A percentile compares a stretch with the other conserved stretches of the same genome.
Conservation (phyloP, 164 flowering plant genomes). For the Umbellularia californica region DNA sequence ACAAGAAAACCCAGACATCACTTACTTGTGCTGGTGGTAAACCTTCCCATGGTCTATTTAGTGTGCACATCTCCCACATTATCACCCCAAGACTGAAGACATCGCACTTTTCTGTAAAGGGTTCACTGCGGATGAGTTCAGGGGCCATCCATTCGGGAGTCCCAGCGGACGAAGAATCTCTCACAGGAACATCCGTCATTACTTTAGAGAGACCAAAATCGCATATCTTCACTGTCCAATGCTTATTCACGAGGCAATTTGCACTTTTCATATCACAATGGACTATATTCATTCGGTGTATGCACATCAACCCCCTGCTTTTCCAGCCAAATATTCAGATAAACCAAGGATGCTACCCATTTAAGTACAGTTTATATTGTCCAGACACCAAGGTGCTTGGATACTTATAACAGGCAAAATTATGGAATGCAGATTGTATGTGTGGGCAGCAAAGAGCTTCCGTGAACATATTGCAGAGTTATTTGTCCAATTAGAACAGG, state of each 20-base stretch:
- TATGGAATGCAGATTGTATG: neutral
- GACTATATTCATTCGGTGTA: conserved; percentile 87
- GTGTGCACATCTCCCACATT: conserved; percentile 98
- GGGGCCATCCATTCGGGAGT: conserved; percentile 99
- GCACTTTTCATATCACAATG: conserved; percentile 95
- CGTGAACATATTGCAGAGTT: neutral
- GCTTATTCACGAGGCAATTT: conserved; percentile 92
- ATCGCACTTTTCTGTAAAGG: conserved; percentile 89
- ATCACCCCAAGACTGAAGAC: conserved; percentile 97
- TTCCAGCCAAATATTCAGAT: neutral
- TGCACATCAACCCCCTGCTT: conserved; percentile 86
- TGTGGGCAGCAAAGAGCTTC: neutral
- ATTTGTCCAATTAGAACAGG: neutral
- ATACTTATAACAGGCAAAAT: neutral
- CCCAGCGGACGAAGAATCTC: conserved; percentile 79
- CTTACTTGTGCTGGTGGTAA: conserved; percentile 68
- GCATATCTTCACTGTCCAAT: conserved; percentile 83
- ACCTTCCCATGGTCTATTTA: conserved; percentile 96
- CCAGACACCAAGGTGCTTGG: neutral
- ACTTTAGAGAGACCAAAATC: conserved; percentile 94
- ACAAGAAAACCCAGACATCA: neutral
- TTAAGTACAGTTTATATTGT: neutral
- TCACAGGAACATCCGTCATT: conserved; percentile 50
- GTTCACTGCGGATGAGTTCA: conserved; percentile 89
- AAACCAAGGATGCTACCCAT: neutral